Evolutionary conservation across 164 flowering plant genomes (phyloP).

Genomic region (Chloranthus sessilifolius): DNA sequence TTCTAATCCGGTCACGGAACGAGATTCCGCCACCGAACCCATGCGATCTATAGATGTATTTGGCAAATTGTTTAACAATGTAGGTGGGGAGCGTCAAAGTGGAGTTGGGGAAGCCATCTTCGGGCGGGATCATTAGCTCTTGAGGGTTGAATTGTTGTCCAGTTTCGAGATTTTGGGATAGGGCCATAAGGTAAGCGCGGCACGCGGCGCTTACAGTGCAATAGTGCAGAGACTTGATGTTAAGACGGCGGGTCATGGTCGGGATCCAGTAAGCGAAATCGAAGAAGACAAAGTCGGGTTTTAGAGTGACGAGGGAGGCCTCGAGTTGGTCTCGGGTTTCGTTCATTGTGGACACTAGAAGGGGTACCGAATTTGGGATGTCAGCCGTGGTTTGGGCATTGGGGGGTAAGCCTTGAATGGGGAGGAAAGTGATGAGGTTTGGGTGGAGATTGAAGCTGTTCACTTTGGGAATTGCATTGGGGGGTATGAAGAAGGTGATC

Average conservation of each 20-base stretch:
- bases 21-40: constrained; percentile 13
- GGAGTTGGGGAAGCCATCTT: constrained; percentile 16
- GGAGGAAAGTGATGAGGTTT: constrained; percentile 6
- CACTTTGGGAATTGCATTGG: constrained; percentile 3
- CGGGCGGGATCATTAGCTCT: constrained; percentile 24
- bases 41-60: constrained; percentile 13
- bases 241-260: constrained; percentile 13
- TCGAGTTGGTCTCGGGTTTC: constrained; percentile 23
- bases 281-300: constrained; percentile 25
- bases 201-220: constrained; percentile 19
- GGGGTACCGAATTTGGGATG: constrained; percentile 16
- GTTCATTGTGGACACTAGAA: constrained; percentile 26
- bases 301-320: constrained; percentile 17
- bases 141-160: constrained; percentile 8
- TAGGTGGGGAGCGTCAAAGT: constrained; percentile 7
- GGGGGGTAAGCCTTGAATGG: constrained; percentile 21
- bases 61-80: constrained; percentile 15
- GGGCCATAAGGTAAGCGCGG: constrained; percentile 13
- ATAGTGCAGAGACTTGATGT: constrained; percentile 22
- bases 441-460: constrained; percentile 5
- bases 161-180: constrained; percentile 6
- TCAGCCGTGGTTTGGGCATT: constrained; percentile 16
- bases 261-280: constrained; percentile 35
- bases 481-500: constrained; percentile 12
- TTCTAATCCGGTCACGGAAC: constrained; percentile 4